Base-by-base conservation (phyloP, 768 basidiomycete species). In the Leucosporidium yakuticum region DNA sequence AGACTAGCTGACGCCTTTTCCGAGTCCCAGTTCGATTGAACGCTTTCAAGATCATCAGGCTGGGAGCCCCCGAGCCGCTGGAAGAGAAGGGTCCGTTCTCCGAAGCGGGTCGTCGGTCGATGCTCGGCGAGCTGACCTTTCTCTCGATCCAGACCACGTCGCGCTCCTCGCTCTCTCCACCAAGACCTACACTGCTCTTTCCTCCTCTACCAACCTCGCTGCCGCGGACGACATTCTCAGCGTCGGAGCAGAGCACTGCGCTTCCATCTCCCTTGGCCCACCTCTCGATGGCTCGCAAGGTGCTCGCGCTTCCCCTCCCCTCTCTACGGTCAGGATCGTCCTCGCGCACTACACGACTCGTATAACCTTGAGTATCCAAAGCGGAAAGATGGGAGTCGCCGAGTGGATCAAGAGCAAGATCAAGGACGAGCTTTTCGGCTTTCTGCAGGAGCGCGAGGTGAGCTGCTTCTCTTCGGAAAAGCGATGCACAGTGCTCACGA, bases 291-390 rank as follows among this genome's bases (percentile, higher is more conserved):
- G 39, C 39, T 44, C 53, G 7, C 5, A 29, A 17, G 15, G 25
- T 53, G 50, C 4, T 2, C 4, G 15, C 7, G 19, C 27, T 3
- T 6, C 29, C 4, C 48, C 50, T 1, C 19, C 62, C 27, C 23
- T 54, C 27, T 25, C 27, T 15, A 17, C n/a, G 25, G 58, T 55
- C 39, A 60, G 50, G 25, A 44, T 11, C 9, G 47, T 66, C 7
- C 53, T 66, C 60, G 54, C 44, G 7, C 50, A 54, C 51, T 61
- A 56, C 54, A 49, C 60, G 60, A 55, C 31, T 49, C 60, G 65
- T 9, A 61, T 61, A 39, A 53, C 53, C 34, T 21, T 53, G 23
- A 32, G 60, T 6, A 44, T 36, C 39, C 25, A 32, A 4, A 44
- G 23, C 8, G 44, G 31, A 20, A 21, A 34, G 2, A 23, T n/a